Conservation (phyloP, 371 early-diverging fungal genomes). For the Parasitella parasitica region DNA sequence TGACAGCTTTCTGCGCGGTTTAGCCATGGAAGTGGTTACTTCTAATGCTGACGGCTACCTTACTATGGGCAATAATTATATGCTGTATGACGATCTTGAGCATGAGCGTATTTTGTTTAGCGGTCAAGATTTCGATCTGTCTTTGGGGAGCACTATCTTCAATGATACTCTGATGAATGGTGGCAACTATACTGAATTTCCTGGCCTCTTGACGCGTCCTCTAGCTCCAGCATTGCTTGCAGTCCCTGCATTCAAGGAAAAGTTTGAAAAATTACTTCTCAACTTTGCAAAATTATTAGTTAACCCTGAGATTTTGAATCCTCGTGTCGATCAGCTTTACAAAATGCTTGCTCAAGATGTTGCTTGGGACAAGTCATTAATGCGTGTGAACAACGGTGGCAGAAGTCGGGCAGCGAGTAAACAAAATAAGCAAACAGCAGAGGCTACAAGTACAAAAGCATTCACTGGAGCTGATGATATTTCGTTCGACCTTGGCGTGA, state of each 20-base stretch:
- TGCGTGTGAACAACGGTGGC: conserved; percentile 5
- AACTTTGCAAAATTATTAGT: conserved; percentile 1
- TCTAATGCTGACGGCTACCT: conserved; percentile 26
- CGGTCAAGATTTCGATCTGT: conserved; percentile 31
- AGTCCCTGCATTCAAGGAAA: conserved; percentile 12
- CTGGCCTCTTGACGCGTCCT: conserved; percentile 15
- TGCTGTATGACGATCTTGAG: conserved; percentile 24
- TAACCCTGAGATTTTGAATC: not conserved
- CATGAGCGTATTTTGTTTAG: conserved; percentile 19
- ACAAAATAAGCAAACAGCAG: not conserved
- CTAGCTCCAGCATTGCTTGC: conserved; percentile 17
- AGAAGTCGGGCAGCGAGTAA: not conserved
- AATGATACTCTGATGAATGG: conserved; percentile 3
- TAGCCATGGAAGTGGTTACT: conserved; percentile 15
- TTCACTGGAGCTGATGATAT: not conserved
- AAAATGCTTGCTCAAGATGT: conserved; percentile 24
- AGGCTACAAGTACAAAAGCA: not conserved
- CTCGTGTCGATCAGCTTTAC: conserved; percentile 14
- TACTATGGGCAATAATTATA: conserved; percentile 32
- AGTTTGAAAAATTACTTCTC: conserved; percentile 5
- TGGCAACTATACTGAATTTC: conserved; percentile 26
- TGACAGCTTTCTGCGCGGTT: conserved; percentile 9
- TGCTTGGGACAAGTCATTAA: conserved; percentile 21
- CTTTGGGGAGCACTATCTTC: conserved; percentile 25
- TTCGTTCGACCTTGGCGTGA: conserved; percentile 3